Evolutionary conservation across 179 eudicot genomes (phyloP), one percentile per base, ranked within the genome.

Genomic region (Silene vulgaris): DNA sequence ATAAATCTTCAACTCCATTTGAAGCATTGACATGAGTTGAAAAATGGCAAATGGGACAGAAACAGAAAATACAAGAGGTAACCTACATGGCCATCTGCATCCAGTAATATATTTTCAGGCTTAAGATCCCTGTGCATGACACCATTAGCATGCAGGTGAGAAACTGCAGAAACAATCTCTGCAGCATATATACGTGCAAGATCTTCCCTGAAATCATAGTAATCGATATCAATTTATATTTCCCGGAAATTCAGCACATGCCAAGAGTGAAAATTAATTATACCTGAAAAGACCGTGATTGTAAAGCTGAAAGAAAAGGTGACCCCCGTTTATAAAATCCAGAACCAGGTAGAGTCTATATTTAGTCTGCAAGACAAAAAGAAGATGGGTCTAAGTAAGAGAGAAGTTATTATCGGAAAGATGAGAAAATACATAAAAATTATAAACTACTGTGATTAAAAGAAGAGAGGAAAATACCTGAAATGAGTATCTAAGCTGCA

Each of bases 231-330:
- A 50, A 66, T 16, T 65, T 21, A 2, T 19, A 14, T 61, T 64
- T 77, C 43, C 21, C 56, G 12, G 45, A 17, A 65, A 56, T 32
- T 29, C 65, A 26, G 19, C 40, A 78, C 23, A 14, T 19, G 23
- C 23, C 66, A 67, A 76, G 66, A 30, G 28, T 16, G 3, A 57
- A 29, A 45, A 65, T 0, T 3, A 14, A 3, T 14, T 23, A 29
- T 83, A 92, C 98, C 93, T 89, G 86, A 91, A 93, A 61, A 93
- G 92, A 69, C 98, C 98, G 1, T 93, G 97, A 73, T 86, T 85
- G 43, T 87, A 86, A 50, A 93, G 96, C 85, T 91, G 98, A 79
- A 93, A 93, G 84, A 91, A 93, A 59, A 93, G 91, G 75, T 91
- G 97, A 66, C 98, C 98, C 48, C 98, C 98, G 69, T 93, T 93